These are phyloP conservation scores for Pleurotus pulmonarius DNA, from an alignment of 768 basidiomycete genomes.

Conservation along the genomic window DNA sequence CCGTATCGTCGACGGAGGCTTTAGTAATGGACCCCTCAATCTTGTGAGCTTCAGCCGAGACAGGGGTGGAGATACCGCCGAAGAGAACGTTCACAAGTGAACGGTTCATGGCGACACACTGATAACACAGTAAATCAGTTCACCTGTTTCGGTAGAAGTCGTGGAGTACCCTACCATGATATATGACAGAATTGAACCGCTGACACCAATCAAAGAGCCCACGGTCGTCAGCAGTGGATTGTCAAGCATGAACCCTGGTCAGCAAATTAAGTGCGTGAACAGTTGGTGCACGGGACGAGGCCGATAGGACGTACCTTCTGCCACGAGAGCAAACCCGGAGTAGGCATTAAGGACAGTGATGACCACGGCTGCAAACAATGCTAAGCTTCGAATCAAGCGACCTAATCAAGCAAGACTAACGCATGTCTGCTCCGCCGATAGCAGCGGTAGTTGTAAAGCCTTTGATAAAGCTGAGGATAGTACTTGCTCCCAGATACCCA, in stretches of 20 bases:
- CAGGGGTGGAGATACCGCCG: slow-evolving; percentile 70
- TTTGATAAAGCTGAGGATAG: slow-evolving; percentile 77
- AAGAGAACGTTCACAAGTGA: slow-evolving; percentile 84
- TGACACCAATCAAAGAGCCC: slow-evolving; percentile 85
- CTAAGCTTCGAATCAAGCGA: background rate
- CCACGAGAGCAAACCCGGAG: slow-evolving; percentile 87
- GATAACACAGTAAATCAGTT: slow-evolving; percentile 8
- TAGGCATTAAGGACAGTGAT: slow-evolving; percentile 91
- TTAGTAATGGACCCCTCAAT: slow-evolving; percentile 83
- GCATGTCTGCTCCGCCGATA: slow-evolving; percentile 94
- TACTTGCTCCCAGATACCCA: slow-evolving; percentile 69
- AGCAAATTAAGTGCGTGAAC: too few species aligned
- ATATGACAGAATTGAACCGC: slow-evolving; percentile 87
- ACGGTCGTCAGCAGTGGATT: slow-evolving; percentile 81
- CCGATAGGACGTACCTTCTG: slow-evolving; percentile 56
- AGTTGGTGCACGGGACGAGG: background rate
- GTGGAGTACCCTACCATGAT: slow-evolving; percentile 65
- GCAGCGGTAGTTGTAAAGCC: slow-evolving; percentile 87
- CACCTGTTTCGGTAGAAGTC: background rate
- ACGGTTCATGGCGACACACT: slow-evolving; percentile 94
- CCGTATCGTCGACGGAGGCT: slow-evolving; percentile 77
- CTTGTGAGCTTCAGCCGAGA: slow-evolving; percentile 56
- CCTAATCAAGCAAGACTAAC: slow-evolving; percentile 38
- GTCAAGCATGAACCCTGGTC: slow-evolving; percentile 78
- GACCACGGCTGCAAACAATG: slow-evolving; percentile 59